Evolutionary conservation across 2,329 filamentous ascomycete genomes (phyloP).

Genomic region (Venturia asperata): DNA sequence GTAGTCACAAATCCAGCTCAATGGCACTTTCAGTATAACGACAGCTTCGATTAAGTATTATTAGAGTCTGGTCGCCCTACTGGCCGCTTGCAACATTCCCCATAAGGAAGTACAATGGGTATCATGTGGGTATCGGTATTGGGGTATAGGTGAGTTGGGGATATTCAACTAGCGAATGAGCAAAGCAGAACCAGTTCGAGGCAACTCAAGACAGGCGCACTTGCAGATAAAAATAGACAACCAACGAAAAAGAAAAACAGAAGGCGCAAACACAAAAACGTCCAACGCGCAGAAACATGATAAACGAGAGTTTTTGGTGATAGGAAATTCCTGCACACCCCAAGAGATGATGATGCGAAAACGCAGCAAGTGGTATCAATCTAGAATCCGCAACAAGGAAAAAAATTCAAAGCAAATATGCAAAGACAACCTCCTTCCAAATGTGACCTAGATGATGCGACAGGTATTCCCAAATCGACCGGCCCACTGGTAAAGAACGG

Average conservation of each 20-base stretch:
- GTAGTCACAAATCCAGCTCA: not conserved
- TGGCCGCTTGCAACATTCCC: constrained; percentile 34
- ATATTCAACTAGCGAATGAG: constrained; percentile 11
- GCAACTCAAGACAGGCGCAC: not conserved
- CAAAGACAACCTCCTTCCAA: constrained; percentile 6
- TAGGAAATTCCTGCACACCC: not conserved
- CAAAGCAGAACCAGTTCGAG: constrained; percentile 1
- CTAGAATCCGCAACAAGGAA: constrained; percentile 26
- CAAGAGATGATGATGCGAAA: constrained; percentile 8
- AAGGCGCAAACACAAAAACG: not conserved
- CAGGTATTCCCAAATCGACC: constrained; percentile 15
- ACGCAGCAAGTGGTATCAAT: constrained; percentile 36
- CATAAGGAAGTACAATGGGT: constrained; percentile 14
- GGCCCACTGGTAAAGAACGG: not conserved
- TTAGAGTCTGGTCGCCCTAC: constrained; percentile 33
- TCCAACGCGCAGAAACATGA: not conserved
- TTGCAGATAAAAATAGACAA: not conserved
- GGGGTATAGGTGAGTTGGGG: constrained; percentile 14
- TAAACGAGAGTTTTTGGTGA: constrained; percentile 9
- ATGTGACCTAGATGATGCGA: constrained; percentile 15
- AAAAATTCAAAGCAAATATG: constrained; percentile 7
- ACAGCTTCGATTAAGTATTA: constrained; percentile 34
- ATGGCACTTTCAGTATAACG: constrained; percentile 20
- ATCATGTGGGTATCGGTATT: constrained; percentile 16
- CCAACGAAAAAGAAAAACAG: not conserved